Percentiles rank a stretch among this genome's conserved stretches.
Evolutionary conservation across 2,329 filamentous ascomycete genomes (phyloP).

Genomic region (Sclerotinia trifoliorum): DNA sequence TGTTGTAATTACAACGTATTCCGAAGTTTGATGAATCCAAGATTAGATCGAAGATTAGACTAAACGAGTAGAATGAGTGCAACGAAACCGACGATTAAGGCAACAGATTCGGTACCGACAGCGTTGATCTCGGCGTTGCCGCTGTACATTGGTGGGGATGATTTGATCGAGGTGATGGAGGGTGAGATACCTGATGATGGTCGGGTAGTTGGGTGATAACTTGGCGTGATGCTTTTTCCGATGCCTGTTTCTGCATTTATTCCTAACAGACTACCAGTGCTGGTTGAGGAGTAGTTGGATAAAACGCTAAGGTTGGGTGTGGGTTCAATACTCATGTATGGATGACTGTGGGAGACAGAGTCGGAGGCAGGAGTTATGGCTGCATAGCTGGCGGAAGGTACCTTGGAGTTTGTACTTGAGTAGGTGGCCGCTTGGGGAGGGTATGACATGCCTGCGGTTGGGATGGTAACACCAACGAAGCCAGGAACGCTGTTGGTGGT

Average conservation of each 20-base stretch:
- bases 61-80: conserved; percentile 3
- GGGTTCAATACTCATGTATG: not conserved
- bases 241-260: not conserved
- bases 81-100: not conserved
- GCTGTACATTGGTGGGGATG: not conserved
- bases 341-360: not conserved
- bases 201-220: not conserved
- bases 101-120: not conserved
- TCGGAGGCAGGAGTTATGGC: too few species aligned
- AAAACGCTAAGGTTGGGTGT: not conserved
- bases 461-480: conserved; percentile 5
- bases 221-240: not conserved
- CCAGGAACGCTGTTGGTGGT: not conserved
- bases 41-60: not conserved
- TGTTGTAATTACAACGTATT: not conserved
- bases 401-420: not conserved
- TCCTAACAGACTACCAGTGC: not conserved
- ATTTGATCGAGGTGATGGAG: not conserved
- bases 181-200: not conserved
- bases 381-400: not conserved
- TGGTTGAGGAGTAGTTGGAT: conserved; percentile 1
- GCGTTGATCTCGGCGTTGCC: not conserved
- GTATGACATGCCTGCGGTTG: not conserved
- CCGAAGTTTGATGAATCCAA: not conserved
- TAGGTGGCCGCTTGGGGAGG: not conserved